Conservation (phyloP, 164 flowering plant genomes). For the Euptelea pleiosperma region DNA sequence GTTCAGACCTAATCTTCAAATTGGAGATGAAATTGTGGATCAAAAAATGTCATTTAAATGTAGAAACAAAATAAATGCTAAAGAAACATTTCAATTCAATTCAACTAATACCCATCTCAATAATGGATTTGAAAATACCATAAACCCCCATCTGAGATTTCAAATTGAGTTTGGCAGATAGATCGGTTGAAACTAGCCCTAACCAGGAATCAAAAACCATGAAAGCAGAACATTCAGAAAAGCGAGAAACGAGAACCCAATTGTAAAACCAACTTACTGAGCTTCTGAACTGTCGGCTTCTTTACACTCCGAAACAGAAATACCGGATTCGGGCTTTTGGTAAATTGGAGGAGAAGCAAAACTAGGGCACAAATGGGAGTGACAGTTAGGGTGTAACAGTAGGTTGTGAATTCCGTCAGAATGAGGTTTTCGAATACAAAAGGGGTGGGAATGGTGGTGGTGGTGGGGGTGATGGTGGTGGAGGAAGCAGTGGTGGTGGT, state of each 20-base stretch:
- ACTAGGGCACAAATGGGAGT: slow-evolving; percentile 1
- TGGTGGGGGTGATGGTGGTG: slow-evolving; percentile 14
- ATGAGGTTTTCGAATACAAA: slow-evolving; percentile 1
- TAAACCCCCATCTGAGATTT: neutral
- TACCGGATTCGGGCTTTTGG: neutral
- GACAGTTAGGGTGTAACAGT: neutral
- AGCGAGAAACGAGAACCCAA: neutral
- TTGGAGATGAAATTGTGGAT: neutral
- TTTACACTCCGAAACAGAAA: slow-evolving; percentile 2
- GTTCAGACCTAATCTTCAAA: neutral
- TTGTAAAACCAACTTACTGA: slow-evolving; percentile 10
- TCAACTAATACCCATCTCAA: neutral
- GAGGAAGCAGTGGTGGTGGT: neutral
- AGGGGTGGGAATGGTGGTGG: slow-evolving; percentile 4
- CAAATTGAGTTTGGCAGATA: neutral
- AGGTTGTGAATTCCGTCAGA: neutral
- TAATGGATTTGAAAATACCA: neutral
- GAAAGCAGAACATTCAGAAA: neutral
- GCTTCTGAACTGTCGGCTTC: slow-evolving; percentile 4
- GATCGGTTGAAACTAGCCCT: neutral
- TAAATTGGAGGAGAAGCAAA: slow-evolving; percentile 7
- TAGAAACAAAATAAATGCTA: neutral
- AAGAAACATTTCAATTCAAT: neutral
- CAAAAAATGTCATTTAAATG: neutral
- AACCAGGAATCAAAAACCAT: too few species aligned